A percentile compares a stretch with the other conserved stretches of the same genome.
Evolutionary conservation across 805 yeast genomes (phyloP).

Genomic region (Sugiyamaella mastotermitis): DNA sequence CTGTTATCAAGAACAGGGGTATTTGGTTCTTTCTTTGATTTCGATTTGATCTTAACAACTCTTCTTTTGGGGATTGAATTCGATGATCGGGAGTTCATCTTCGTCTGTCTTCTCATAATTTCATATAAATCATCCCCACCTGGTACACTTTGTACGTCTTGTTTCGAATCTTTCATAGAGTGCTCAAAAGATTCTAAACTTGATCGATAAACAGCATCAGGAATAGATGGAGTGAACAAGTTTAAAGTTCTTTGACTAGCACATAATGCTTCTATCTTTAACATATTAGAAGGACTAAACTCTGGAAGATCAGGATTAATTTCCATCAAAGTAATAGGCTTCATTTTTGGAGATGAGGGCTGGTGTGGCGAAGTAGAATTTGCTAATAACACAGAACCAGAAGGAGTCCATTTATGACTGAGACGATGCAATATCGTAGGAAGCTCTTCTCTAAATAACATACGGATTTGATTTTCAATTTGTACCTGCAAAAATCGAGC

Average conservation of each 20-base stretch:
- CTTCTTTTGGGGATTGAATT: constrained; percentile 1
- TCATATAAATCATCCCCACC: constrained; percentile 15
- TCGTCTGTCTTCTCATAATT: constrained; percentile 13
- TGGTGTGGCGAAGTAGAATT: constrained; percentile 7
- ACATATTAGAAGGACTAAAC: constrained; percentile 59
- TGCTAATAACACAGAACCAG: constrained; percentile 22
- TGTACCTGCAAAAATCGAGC: constrained; percentile 79
- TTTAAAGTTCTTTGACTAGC: constrained; percentile 77
- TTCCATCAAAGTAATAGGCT: constrained; percentile 42
- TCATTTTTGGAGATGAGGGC: constrained; percentile 23
- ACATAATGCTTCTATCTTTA: constrained; percentile 59
- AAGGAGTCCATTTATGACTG: constrained; percentile 57
- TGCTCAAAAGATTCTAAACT: constrained; percentile 32
- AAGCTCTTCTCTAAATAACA: constrained; percentile 73
- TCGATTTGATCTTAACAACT: constrained; percentile 3
- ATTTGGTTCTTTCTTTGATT: too few relatives aligned
- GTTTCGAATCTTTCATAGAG: constrained; percentile 23
- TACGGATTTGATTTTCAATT: constrained; percentile 74
- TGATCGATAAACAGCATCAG: constrained; percentile 54
- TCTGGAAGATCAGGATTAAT: constrained; percentile 56
- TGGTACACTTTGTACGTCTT: constrained; percentile 13
- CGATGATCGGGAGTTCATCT: constrained; percentile 1
- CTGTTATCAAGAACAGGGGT: not conserved
- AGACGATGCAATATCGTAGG: constrained; percentile 76
- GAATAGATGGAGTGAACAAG: constrained; percentile 54